Base-by-base conservation (phyloP, 495 filamentous ascomycete genomes). In the Cercophora samala region DNA sequence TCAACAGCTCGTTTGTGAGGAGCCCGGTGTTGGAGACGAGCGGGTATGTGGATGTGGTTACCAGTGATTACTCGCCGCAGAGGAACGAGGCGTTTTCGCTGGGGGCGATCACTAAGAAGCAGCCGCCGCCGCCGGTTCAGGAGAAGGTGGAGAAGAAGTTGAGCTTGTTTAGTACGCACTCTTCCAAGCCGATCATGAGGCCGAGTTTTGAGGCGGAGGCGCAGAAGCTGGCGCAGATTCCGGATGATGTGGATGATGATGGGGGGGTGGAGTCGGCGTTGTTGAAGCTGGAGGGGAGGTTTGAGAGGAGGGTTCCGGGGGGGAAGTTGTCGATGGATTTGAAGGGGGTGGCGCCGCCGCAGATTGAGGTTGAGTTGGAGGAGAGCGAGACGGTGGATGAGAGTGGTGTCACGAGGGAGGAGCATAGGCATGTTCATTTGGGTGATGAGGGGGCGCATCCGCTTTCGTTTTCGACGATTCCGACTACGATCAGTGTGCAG, bases 251-350 rank as follows among this genome's bases (percentile, higher is more conserved):
- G 23, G 84, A 88, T 63, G 91, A 91, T 64, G 92, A 95, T 76
- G 94, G 93, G n/a, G 93, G 94, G 21, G 86, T 97, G 60, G 95
- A 97, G 73, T 92, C 93, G 17, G 93, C 95, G 5, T 73, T 99
- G 68, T 78, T 94, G 68, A 98, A 97, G 71, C 84, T 99, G 4
- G 96, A 99, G 80, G 95, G 95, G 5, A 93, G 90, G 71, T 96
- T 87, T 77, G 82, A 88, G 68, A 56, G 22, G 53, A 89, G 82
- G 71, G 79, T 74, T 64, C 71, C 72, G 11, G 64, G 64, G n/a
- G 60, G 69, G 66, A 78, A 75, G 67, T 70, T 78, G 64, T 79
- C 81, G 1, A 79, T 80, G 67, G 76, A 79, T 21, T 70, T 77
- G 9, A 66, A 73, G 13, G 72, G 62, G 24, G 1, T 8, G 8